phyloP scores from a whole-genome alignment of 2,329 filamentous ascomycete genomes.

The Nemania sp. region DNA sequence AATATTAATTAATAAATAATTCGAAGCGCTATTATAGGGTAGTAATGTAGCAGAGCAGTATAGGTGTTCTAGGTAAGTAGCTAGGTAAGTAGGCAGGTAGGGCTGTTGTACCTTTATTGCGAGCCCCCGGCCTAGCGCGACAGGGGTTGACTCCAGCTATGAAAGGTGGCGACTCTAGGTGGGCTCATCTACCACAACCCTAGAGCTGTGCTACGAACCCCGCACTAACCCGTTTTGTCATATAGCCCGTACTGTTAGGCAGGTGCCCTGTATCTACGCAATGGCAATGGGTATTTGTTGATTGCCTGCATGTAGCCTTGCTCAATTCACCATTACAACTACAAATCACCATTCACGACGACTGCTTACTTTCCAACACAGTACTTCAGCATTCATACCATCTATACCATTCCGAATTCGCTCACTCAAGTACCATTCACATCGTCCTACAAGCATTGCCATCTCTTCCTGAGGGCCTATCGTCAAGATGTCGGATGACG shows the following conservation, averaged over 20 bases:
- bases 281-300: too few relatives aligned
- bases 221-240: slow-evolving; percentile 34
- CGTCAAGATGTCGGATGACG: slow-evolving; percentile 81
- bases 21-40: too few relatives aligned
- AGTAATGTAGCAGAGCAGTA: too few relatives aligned
- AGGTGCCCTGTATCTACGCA: slow-evolving; percentile 6
- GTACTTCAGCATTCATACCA: background rate
- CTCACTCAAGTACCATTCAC: background rate
- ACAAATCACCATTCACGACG: background rate
- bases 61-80: too few relatives aligned
- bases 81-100: background rate
- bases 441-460: background rate
- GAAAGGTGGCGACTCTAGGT: too few relatives aligned
- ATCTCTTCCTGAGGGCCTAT: background rate
- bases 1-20: too few relatives aligned
- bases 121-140: too few relatives aligned
- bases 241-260: too few relatives aligned
- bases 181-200: too few relatives aligned
- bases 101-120: too few relatives aligned
- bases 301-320: slow-evolving; percentile 15
- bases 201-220: slow-evolving; percentile 11
- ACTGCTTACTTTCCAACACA: background rate
- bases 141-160: too few relatives aligned
- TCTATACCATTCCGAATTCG: background rate
- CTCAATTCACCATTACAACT: slow-evolving; percentile 4